Conservation (phyloP, 805 yeast genomes). For the Metschnikowia borealis region DNA sequence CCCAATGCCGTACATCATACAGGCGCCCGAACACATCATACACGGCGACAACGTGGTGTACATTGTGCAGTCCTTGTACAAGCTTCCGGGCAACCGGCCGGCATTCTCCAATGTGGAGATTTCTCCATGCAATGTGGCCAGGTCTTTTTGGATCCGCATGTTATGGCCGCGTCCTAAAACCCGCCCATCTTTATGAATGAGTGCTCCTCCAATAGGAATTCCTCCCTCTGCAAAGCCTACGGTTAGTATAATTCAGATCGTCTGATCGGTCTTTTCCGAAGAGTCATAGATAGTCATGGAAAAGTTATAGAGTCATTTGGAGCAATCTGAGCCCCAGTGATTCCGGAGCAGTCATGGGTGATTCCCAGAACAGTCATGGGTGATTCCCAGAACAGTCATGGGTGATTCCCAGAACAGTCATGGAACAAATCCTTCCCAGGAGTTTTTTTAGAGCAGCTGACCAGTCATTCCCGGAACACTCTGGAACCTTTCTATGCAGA, state of each 20-base stretch:
- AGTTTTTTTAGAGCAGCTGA: too few relatives aligned
- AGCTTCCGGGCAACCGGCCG: conserved; percentile 77
- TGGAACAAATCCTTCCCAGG: too few relatives aligned
- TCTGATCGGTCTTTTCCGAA: too few relatives aligned
- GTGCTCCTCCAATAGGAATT: conserved; percentile 80
- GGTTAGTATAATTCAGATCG: conserved; percentile 8
- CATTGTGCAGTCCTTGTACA: conserved; percentile 81
- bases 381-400: too few relatives aligned
- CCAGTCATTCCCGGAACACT: too few relatives aligned
- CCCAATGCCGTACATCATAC: conserved; percentile 80
- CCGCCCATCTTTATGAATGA: conserved; percentile 70
- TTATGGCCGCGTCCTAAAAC: conserved; percentile 89
- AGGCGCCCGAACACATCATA: conserved; percentile 93
- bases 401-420: too few relatives aligned
- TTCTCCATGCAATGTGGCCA: conserved; percentile 89
- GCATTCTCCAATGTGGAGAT: conserved; percentile 85
- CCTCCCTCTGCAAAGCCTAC: conserved; percentile 80
- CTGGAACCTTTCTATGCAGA: too few relatives aligned
- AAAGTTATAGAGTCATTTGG: too few relatives aligned
- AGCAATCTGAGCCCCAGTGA: too few relatives aligned
- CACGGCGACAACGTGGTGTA: conserved; percentile 94
- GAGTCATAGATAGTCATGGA: too few relatives aligned
- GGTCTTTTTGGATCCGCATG: conserved; percentile 77
- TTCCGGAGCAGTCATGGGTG: too few relatives aligned
- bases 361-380: too few relatives aligned